A percentile compares a stretch with the other conserved stretches of the same genome.
phyloP scores from a whole-genome alignment of 306 rosid genomes.

The Parietaria judaica region DNA sequence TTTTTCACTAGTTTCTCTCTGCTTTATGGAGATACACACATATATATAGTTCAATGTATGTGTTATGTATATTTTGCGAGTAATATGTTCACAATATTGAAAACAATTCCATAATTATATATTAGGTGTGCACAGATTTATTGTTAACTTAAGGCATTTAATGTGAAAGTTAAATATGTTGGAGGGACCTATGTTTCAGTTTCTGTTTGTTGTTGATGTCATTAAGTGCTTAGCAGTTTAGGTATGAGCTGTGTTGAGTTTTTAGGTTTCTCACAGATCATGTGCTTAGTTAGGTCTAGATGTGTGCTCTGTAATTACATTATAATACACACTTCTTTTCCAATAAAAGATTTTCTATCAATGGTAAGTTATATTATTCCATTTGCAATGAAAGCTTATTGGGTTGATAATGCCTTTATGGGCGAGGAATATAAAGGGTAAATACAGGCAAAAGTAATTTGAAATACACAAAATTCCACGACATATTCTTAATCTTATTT shows the following conservation, averaged over 20 bases:
- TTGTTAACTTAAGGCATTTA: not conserved
- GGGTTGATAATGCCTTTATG: no score
- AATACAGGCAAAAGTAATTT: no score
- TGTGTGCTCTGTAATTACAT: no score
- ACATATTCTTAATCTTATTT: no score
- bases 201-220: not conserved
- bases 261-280: not conserved
- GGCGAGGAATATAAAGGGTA: no score
- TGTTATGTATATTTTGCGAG: not conserved
- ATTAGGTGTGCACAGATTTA: not conserved
- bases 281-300: no score
- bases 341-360: no score
- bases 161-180: not conserved
- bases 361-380: no score
- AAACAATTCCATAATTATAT: not conserved
- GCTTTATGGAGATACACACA: not conserved
- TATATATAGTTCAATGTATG: not conserved
- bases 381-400: no score
- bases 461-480: no score
- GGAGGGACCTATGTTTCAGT: not conserved
- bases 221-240: not conserved
- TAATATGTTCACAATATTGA: not conserved
- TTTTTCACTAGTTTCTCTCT: slow-evolving; percentile 13
- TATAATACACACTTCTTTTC: no score
- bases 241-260: not conserved